These are phyloP conservation scores for Leccinum variabile DNA, from an alignment of 1,284 basidiomycete species.

Conservation along the genomic window DNA sequence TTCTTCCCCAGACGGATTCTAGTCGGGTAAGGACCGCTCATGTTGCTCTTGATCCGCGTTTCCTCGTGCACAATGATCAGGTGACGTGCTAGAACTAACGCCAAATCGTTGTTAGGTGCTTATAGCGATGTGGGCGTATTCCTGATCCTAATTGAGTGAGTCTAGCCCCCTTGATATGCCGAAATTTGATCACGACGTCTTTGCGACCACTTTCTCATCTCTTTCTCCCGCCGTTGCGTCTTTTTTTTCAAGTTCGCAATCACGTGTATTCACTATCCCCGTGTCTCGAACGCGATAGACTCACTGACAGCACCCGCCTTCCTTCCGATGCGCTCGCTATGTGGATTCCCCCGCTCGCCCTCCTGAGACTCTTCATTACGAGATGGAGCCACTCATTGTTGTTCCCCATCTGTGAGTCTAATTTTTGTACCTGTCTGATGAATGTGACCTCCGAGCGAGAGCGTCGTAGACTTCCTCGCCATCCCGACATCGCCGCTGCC, in stretches of 20 bases:
- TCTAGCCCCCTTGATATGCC: slow-evolving; percentile 3
- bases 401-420: slow-evolving; percentile 81
- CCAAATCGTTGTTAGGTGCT: slow-evolving; percentile 56
- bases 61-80: background rate
- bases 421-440: background rate
- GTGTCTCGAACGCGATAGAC: slow-evolving; percentile 39
- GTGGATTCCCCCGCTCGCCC: slow-evolving; percentile 74
- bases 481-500: slow-evolving; percentile 74
- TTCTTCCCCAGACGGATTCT: slow-evolving; percentile 65
- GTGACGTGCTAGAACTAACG: slow-evolving; percentile 1
- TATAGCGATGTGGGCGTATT: slow-evolving; percentile 95
- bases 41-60: background rate
- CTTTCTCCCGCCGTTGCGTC: background rate
- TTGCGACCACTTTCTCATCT: background rate
- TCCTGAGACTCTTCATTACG: slow-evolving; percentile 82
- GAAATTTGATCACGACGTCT: background rate
- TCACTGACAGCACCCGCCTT: slow-evolving; percentile 38
- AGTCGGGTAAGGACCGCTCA: background rate
- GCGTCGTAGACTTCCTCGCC: slow-evolving; percentile 71
- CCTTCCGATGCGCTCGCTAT: slow-evolving; percentile 77
- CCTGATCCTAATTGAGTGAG: slow-evolving; percentile 83
- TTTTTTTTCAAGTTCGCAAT: background rate
- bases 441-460: background rate
- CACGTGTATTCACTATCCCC: background rate
- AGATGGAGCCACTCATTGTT: slow-evolving; percentile 86